A percentile compares a stretch with the other conserved stretches of the same genome.
These are phyloP conservation scores for Puccinia horiana DNA, from an alignment of 1,284 basidiomycete genomes.

Conservation along the genomic window DNA sequence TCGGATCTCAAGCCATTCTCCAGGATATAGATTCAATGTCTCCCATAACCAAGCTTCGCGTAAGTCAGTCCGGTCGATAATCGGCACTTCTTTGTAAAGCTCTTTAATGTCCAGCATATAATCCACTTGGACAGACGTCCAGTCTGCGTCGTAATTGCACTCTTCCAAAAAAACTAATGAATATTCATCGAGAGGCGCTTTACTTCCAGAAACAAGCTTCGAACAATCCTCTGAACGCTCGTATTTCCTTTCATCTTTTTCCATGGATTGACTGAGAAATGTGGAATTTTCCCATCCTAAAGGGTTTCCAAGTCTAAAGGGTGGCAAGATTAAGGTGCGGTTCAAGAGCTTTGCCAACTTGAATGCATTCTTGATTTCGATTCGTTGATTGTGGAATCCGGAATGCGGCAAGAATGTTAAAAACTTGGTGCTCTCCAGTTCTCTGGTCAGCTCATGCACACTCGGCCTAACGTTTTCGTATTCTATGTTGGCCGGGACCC, in stretches of 20 bases:
- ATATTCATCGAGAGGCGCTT: conserved; percentile 40
- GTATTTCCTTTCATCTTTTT: conserved; percentile 62
- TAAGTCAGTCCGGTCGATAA: conserved; percentile 35
- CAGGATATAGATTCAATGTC: conserved; percentile 14
- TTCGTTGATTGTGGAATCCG: conserved; percentile 79
- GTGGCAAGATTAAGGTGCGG: conserved; percentile 73
- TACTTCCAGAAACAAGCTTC: conserved; percentile 18
- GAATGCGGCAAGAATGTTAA: conserved; percentile 53
- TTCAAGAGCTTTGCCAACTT: conserved; percentile 69
- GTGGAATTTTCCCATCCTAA: conserved; percentile 64
- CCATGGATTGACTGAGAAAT: conserved; percentile 65
- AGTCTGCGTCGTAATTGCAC: conserved; percentile 66
- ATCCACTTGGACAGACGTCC: conserved; percentile 69
- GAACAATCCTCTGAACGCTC: conserved; percentile 52
- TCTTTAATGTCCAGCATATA: conserved; percentile 66
- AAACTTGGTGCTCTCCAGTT: conserved; percentile 48
- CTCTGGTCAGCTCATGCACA: neutral
- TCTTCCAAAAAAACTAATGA: conserved; percentile 57
- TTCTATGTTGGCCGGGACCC: conserved; percentile 50
- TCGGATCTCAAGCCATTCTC: conserved; percentile 38
- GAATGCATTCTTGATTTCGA: conserved; percentile 76
- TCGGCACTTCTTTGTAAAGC: conserved; percentile 59
- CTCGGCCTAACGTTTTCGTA: conserved; percentile 50
- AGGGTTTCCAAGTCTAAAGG: conserved; percentile 69
- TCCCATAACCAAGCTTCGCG: conserved; percentile 45